A percentile compares a stretch with the other conserved stretches of the same genome.
Conservation (phyloP, 2,329 filamentous ascomycete genomes). For the Aspergillus brunneoviolaceus region DNA sequence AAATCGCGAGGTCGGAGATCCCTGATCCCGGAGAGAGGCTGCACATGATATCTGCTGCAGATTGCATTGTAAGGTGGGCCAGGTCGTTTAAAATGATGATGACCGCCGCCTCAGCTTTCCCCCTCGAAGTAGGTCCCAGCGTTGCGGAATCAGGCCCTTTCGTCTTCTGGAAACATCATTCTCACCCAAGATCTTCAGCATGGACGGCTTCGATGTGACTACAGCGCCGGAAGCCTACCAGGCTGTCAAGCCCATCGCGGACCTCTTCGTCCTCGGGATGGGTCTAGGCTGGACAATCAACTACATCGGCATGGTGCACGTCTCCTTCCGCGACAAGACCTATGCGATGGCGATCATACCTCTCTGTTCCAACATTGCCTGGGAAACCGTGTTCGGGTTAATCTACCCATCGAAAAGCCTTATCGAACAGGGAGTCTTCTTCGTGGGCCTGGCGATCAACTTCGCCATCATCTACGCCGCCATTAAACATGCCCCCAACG, state of each 20-base stretch:
- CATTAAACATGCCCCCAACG: conserved; percentile 10
- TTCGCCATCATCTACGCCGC: conserved; percentile 17
- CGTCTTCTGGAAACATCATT: no score
- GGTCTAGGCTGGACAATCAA: background rate
- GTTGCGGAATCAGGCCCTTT: no score
- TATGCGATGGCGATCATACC: background rate
- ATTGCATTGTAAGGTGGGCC: background rate
- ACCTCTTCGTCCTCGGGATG: background rate
- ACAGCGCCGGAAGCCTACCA: background rate
- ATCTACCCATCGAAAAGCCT: conserved; percentile 17
- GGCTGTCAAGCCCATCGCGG: background rate
- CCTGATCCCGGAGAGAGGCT: background rate
- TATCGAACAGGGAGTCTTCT: conserved; percentile 6
- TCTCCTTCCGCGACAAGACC: background rate
- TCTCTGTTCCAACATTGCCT: background rate
- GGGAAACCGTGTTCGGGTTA: conserved; percentile 9
- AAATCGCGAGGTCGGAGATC: no score
- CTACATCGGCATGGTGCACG: background rate
- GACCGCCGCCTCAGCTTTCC: background rate
- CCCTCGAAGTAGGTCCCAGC: background rate
- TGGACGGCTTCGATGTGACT: background rate
- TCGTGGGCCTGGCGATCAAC: conserved; percentile 10
- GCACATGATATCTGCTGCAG: background rate
- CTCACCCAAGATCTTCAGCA: background rate
- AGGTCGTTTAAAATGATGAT: background rate